phyloP scores from a whole-genome alignment of 148 eudicot genomes.

The Salicornia ramosissima region DNA sequence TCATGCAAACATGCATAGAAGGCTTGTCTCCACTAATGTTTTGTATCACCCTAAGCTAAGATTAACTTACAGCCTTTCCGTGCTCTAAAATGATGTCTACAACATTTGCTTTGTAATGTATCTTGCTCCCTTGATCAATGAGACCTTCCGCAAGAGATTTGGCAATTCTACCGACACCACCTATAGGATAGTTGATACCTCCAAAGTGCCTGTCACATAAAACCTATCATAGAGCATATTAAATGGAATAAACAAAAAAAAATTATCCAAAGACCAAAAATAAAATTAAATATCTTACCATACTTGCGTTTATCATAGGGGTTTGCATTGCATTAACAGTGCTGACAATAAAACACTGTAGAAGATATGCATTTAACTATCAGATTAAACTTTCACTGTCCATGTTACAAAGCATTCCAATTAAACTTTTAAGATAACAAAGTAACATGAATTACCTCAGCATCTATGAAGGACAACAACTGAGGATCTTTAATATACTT shows the following conservation, averaged over 20 bases:
- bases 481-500: constrained; percentile 79
- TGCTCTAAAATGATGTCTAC: constrained; percentile 58
- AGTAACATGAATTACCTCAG: constrained; percentile 57
- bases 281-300: constrained; percentile 56
- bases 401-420: constrained; percentile 14
- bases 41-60: not conserved
- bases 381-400: constrained; percentile 7
- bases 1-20: no score
- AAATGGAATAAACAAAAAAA: constrained; percentile 14
- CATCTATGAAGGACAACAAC: constrained; percentile 85
- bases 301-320: constrained; percentile 98
- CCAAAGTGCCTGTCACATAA: constrained; percentile 98
- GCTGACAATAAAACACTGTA: constrained; percentile 97
- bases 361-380: constrained; percentile 18
- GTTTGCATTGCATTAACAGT: constrained; percentile 90
- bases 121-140: constrained; percentile 74
- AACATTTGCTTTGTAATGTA: constrained; percentile 91
- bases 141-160: constrained; percentile 82
- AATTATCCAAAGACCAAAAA: not conserved
- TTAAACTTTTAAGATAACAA: not conserved
- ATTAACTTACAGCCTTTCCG: constrained; percentile 81
- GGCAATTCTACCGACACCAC: constrained; percentile 97
- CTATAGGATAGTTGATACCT: constrained; percentile 95
- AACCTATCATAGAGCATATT: constrained; percentile 51
- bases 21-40: not conserved